Evolutionary conservation across 2,329 filamentous ascomycete genomes (phyloP), one percentile per base, ranked within the genome.

Genomic region (Clarireedia paspali): DNA sequence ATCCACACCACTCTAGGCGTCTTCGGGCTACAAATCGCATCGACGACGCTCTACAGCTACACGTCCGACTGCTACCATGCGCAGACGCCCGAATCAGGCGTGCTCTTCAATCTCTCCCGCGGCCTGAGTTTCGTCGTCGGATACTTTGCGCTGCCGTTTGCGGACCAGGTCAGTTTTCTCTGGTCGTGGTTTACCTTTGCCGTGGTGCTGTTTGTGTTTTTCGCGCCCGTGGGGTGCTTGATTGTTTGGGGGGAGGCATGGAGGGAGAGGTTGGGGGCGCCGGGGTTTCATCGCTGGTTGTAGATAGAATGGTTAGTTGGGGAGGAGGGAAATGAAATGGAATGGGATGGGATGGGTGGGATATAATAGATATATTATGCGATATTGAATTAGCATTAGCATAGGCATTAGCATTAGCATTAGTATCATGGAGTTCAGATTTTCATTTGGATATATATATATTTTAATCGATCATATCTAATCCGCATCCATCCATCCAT

Each of bases 141-240:
- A 4, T 67, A 60, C 46, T 66, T 67, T 17, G 60, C 61, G 0
- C 17, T 64, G 5, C 66, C 66, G 6, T 64, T 63, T 53, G 64
- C 62, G 1, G 57, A 46, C 2, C 9, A 40, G 15, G 60, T 63
- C 1, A 60, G 63, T 1, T 67, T 62, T 55, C 46, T 58, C 2
- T 58, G 62, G 53, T 60, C 64, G 1, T 67, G 66, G 66, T 59
- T 59, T 17, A 66, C 62, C 0, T 67, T 66, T 52, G 64, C 64
- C 0, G 58, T 50, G 2, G 40, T 62, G 2, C n/a, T 65, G 1
- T 59, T 65, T n/a, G 10, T 47, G 4, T 64, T 60, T 40, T 67
- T 66, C 44, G 17, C 59, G 1, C 66, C 66, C 1, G 57, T 67
- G 5, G 61, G 26, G 3, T 52, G 47, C 6, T 46, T 67, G 45